These are phyloP conservation scores for Mycena albidolilacea DNA, from an alignment of 768 basidiomycete species.

Conservation along the genomic window DNA sequence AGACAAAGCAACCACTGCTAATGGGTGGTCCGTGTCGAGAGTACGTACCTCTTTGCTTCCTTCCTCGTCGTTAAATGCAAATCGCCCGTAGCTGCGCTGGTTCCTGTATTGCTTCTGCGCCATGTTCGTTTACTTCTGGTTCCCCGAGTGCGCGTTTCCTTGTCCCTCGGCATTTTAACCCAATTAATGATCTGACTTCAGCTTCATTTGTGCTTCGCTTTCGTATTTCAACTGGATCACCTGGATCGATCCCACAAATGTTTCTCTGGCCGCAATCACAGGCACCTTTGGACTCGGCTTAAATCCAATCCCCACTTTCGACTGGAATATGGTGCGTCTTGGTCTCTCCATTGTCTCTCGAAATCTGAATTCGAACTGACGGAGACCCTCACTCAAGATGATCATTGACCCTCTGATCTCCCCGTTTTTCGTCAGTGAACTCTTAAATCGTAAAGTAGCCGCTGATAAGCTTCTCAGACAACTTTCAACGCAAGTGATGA, in stretches of 20 bases:
- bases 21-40: slow-evolving; percentile 43
- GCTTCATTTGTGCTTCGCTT: slow-evolving; percentile 51
- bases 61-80: slow-evolving; percentile 21
- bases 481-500: slow-evolving; percentile 28
- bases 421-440: slow-evolving; percentile 50
- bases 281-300: slow-evolving; percentile 52
- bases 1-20: slow-evolving; percentile 35
- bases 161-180: slow-evolving; percentile 29
- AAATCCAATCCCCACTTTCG: slow-evolving; percentile 50
- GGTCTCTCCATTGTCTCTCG: too few relatives aligned
- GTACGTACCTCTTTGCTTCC: neutral
- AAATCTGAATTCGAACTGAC: too few relatives aligned
- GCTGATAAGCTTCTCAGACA: neutral
- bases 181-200: slow-evolving; percentile 40
- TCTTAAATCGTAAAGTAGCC: neutral
- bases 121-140: slow-evolving; percentile 46
- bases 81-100: slow-evolving; percentile 50
- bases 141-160: slow-evolving; percentile 35
- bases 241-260: slow-evolving; percentile 54
- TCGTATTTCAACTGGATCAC: slow-evolving; percentile 55
- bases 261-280: slow-evolving; percentile 48
- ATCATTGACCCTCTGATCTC: slow-evolving; percentile 29
- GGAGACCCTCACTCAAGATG: too few relatives aligned
- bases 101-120: slow-evolving; percentile 58
- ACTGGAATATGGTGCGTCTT: slow-evolving; percentile 47